Percentiles rank a stretch among this genome's conserved stretches.
Evolutionary conservation across 2,329 filamentous ascomycete species (phyloP).

Genomic region (Ilyonectria robusta): DNA sequence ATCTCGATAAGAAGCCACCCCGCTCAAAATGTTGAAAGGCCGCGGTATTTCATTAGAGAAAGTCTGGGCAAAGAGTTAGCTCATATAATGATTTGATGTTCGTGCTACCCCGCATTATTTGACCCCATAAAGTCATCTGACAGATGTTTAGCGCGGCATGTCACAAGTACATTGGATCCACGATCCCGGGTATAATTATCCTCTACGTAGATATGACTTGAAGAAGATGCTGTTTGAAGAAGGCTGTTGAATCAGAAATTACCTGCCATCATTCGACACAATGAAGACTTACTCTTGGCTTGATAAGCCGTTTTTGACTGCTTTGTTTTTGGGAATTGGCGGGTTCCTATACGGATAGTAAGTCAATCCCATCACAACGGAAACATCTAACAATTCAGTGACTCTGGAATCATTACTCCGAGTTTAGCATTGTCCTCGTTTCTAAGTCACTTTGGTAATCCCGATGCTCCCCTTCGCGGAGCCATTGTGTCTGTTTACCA

Average conservation of each 20-base stretch:
- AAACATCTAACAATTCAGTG: slow-evolving; percentile 42
- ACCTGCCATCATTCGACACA: background rate
- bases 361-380: background rate
- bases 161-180: slow-evolving; percentile 15
- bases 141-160: slow-evolving; percentile 17
- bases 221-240: background rate
- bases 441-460: slow-evolving; percentile 53
- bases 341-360: slow-evolving; percentile 59
- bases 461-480: slow-evolving; percentile 52
- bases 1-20: slow-evolving; percentile 25
- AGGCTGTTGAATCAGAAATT: background rate
- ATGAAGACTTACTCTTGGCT: slow-evolving; percentile 52
- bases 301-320: slow-evolving; percentile 57
- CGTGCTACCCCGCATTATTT: slow-evolving; percentile 35
- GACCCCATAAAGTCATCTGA: slow-evolving; percentile 27
- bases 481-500: slow-evolving; percentile 59
- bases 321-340: slow-evolving; percentile 57
- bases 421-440: slow-evolving; percentile 56
- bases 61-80: slow-evolving; percentile 6
- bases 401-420: slow-evolving; percentile 59
- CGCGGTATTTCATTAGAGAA: slow-evolving; percentile 7
- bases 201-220: slow-evolving; percentile 17
- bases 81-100: slow-evolving; percentile 1
- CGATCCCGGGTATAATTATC: slow-evolving; percentile 35
- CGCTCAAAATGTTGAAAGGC: slow-evolving; percentile 20